Evolutionary conservation across 192 early-diverging fungal species (phyloP), one percentile per base, ranked within the genome.

Genomic region (Gorgonomyces haynaldii): DNA sequence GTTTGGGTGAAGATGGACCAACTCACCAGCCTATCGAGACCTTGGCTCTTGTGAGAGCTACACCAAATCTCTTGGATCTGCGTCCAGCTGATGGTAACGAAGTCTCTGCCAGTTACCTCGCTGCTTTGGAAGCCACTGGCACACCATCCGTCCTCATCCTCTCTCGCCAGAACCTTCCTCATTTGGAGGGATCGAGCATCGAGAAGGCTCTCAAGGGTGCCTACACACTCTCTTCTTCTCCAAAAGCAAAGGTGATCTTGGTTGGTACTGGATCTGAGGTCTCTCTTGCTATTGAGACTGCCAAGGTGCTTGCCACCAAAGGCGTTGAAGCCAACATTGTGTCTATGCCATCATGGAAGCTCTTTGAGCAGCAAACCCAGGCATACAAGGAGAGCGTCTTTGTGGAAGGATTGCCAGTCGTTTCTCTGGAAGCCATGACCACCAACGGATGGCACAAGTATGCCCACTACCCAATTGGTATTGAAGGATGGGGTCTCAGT

Each of bases 1-100:
- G 91, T 55, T 79, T 90, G 25, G 95, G 95, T 54, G 95, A 98
- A 63, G 95, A 98, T 69, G 95, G 95, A 3, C 95, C 92, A 24
- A 98, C 95, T 40, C 95, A 98, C 70, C 95, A 98, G 66, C 92
- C 95, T 10, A 85, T 96, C 32, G 95, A 98, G 65, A 95, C 92
- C 8, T 57, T 95, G 46, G 84, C 90, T 34, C 69, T 78, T 60
- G 63, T 87, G 37, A 85, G 95, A 41, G 91, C 90, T 4, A 79
- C 85, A 29, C 95, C 95, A 52, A 89, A 95, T 71, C 72, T 84
- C 50, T 57, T 86, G 36, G 78, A 79, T 49, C 69, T 92, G 62
- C 82, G 92, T 53, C 92, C 92, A 23, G 92, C 92, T 42, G 92
- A 96, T 53, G 90, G 90, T 45, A 92, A 96, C 59, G 66, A 70